Evolutionary conservation across 768 basidiomycete species (phyloP), one percentile per base, ranked within the genome.

Genomic region (Daedaleopsis nitida): DNA sequence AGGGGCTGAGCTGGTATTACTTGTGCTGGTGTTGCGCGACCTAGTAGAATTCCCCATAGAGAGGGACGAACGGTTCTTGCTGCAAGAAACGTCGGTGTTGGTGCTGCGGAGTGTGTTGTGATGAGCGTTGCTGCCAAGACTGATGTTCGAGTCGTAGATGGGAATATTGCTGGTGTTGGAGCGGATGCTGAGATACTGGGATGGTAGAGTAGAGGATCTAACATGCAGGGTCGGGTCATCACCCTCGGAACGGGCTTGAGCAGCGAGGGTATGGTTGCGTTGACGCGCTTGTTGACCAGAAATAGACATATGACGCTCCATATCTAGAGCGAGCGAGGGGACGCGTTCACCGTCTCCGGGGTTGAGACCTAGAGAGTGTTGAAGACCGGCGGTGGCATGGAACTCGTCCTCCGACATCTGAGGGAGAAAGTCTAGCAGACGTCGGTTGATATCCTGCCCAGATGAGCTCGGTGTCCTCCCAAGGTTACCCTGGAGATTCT

Each of bases 351-450:
- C 43, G 17, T 19, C 21, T 21, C 17, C 19, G 21, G 39, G 23
- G 38, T 4, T 14, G n/a, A 48, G 27, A n/a, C 34, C 57, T 37
- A 45, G 32, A 7, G 19, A 48, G 34, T 39, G 58, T 4, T 49
- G 56, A 2, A 63, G 51, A 32, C 53, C 59, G 14, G 63, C 68
- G 14, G 64, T 60, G 1, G 72, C 65, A 53, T 75, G 75, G 59
- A 78, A 75, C 19, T 76, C 74, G 38, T 76, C 72, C 58, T 78
- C 77, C 1, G 75, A 76, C 51, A 77, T 73, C 44, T 55, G 50
- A 2, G 66, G 65, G n/a, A 67, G 44, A 10, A 52, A 53, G 47
- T 67, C 60, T 17, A 66, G 58, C 16, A 71, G 67, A 52, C 58
- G 69, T 51, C 57, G 72, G 39, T 43, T 55, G 24, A 43, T n/a